phyloP scores from a whole-genome alignment of 345 rosid genomes.

The Nephelium lappaceum region DNA sequence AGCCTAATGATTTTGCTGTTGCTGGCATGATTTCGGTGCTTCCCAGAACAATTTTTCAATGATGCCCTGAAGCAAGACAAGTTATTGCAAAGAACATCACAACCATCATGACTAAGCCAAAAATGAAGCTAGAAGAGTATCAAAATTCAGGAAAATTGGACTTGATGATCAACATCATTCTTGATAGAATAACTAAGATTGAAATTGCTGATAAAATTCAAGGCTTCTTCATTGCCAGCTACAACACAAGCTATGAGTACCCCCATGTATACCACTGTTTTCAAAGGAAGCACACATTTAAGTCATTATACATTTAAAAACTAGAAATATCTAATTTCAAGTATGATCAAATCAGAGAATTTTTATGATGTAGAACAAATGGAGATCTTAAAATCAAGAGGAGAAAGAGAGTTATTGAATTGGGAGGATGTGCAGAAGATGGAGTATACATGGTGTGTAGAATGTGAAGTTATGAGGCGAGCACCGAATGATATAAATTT shows the following conservation, averaged over 20 bases:
- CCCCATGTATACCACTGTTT: slow-evolving; percentile 1
- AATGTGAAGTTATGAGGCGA: background rate
- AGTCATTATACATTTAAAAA: no score
- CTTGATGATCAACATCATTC: background rate
- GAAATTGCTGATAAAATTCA: slow-evolving; percentile 19
- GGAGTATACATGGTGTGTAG: background rate
- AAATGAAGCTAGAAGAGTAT: background rate
- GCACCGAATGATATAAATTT: no score
- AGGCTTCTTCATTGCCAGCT: slow-evolving; percentile 16
- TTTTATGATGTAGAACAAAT: background rate
- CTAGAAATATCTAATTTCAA: no score
- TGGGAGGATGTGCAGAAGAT: background rate
- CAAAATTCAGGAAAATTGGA: background rate
- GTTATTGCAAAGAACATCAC: no score
- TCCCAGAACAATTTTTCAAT: no score
- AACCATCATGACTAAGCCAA: background rate
- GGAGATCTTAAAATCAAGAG: background rate
- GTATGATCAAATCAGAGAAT: no score
- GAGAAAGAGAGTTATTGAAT: background rate
- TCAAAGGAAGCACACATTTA: no score
- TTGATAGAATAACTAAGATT: slow-evolving; percentile 10
- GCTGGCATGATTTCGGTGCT: no score
- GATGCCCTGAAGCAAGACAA: no score
- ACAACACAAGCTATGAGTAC: slow-evolving; percentile 18
- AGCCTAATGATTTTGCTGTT: no score